Evolutionary conservation across 2,329 filamentous ascomycete genomes (phyloP), one percentile per base, ranked within the genome.

Genomic region (Teratosphaeria nubilosa): DNA sequence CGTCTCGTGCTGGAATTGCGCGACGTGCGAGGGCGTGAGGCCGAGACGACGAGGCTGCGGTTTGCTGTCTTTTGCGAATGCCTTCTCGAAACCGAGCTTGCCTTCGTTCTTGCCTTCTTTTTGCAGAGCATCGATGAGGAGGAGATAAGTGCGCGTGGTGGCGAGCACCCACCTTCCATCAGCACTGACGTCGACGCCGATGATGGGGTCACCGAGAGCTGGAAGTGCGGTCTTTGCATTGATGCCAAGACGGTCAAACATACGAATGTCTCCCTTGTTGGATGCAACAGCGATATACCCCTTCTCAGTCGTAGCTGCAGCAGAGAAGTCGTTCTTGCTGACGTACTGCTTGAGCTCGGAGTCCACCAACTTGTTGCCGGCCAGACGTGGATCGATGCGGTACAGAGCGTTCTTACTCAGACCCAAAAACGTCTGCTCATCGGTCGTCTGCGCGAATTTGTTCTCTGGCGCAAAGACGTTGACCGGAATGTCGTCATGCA

Each of bases 141-240:
- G 83, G 13, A 99, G 84, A 71, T 97, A 99, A 3, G 92, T 99
- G 52, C 88, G 85, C 67, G 92, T 96, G 1, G 94, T 99, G 20
- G 88, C 94, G 34, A 99, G 82, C 20, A 99, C 85, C 92, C 92
- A 99, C 66, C 90, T 88, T 55, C 94, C 94, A 72, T 99, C 91
- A 7, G 94, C 94, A 55, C 90, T 95, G 11, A 96, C 91, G 71
- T 99, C 94, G 62, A 99, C 83, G 60, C 94, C 94, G 64, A 95
- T 87, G 68, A 99, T 97, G 3, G 91, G 85, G 69, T 99, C 94
- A 64, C 94, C 94, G 14, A 99, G 84, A 5, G 94, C 94, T 2
- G 94, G 94, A 58, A 99, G 91, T 63, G 95, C 89, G 0, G 94
- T 97, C 81, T 99, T 99, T 45, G 94, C 94, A 65, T 96, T 95